These are phyloP conservation scores for Aspergillus sojae DNA, from an alignment of 2,329 filamentous ascomycete genomes.

Conservation along the genomic window DNA sequence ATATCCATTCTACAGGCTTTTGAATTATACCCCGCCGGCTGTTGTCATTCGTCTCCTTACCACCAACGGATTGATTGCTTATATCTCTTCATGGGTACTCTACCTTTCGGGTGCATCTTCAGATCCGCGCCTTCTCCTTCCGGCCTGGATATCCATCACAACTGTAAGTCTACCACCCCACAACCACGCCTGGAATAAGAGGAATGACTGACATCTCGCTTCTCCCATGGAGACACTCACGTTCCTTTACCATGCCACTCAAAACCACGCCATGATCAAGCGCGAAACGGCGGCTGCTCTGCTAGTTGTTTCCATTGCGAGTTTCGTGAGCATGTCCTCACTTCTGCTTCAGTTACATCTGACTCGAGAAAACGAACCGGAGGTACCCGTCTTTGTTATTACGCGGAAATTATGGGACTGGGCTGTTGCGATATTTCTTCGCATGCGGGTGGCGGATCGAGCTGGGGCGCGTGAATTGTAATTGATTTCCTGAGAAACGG, in stretches of 20 bases:
- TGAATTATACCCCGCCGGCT: conserved; percentile 77
- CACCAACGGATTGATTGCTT: conserved; percentile 73
- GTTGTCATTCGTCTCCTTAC: conserved; percentile 78
- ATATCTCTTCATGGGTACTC: conserved; percentile 72
- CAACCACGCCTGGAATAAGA: background rate
- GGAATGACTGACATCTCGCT: background rate
- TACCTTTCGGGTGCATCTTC: conserved; percentile 70
- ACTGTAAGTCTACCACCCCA: conserved; percentile 54
- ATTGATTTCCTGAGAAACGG: background rate
- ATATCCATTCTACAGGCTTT: conserved; percentile 60
- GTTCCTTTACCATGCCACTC: conserved; percentile 73
- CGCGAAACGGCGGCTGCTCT: conserved; percentile 79
- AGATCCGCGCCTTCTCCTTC: conserved; percentile 71
- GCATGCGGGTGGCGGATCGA: conserved; percentile 36
- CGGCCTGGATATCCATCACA: conserved; percentile 77
- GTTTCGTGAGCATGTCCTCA: conserved; percentile 73
- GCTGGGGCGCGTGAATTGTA: conserved; percentile 27
- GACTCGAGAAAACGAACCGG: conserved; percentile 62
- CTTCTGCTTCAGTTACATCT: conserved; percentile 69
- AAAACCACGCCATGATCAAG: conserved; percentile 77
- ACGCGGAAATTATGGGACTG: conserved; percentile 47
- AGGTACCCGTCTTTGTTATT: conserved; percentile 60
- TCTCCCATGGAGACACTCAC: conserved; percentile 63
- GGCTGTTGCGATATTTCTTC: conserved; percentile 36
- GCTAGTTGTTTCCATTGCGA: conserved; percentile 74